Evolutionary conservation across 441 rosid species (phyloP).

Genomic region (Daphne laureola): DNA sequence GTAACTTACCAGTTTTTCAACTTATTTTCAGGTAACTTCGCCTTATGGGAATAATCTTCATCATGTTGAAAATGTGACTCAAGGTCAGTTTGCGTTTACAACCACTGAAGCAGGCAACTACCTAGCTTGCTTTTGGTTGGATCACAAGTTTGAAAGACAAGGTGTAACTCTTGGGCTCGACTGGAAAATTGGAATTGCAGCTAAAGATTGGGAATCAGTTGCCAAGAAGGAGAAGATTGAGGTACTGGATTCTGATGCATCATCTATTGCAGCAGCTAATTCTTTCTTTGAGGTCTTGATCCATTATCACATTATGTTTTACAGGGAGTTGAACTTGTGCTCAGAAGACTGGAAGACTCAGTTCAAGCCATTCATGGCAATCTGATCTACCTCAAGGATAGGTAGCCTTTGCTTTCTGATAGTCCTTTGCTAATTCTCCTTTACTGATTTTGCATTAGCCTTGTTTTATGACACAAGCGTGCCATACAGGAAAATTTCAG

Average conservation of each 20-base stretch:
- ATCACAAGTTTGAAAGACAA: slow-evolving; percentile 20
- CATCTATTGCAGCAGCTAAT: too few species aligned
- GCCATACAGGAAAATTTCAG: too few species aligned
- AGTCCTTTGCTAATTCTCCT: not conserved
- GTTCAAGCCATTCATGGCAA: slow-evolving; percentile 48
- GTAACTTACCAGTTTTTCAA: not conserved
- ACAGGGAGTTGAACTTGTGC: slow-evolving; percentile 73
- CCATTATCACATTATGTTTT: not conserved
- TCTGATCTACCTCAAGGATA: slow-evolving; percentile 41
- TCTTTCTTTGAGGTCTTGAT: not conserved
- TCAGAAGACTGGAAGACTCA: slow-evolving; percentile 51
- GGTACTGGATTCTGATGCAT: slow-evolving; percentile 23
- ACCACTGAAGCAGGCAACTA: slow-evolving; percentile 62
- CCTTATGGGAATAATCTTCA: slow-evolving; percentile 69
- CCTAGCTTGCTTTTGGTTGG: slow-evolving; percentile 73
- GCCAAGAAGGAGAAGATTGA: slow-evolving; percentile 74
- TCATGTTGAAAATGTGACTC: slow-evolving; percentile 54
- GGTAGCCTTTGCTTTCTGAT: slow-evolving; percentile 20
- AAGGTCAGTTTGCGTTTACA: slow-evolving; percentile 75
- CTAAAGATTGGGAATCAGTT: slow-evolving; percentile 81
- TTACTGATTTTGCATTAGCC: not conserved
- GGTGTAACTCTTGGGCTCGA: slow-evolving; percentile 50
- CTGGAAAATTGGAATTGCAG: slow-evolving; percentile 73
- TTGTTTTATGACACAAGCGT: not conserved
- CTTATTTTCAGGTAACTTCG: slow-evolving; percentile 53